These are phyloP conservation scores for Thelonectria blattea DNA, from an alignment of 2,329 filamentous ascomycete genomes.

Conservation along the genomic window DNA sequence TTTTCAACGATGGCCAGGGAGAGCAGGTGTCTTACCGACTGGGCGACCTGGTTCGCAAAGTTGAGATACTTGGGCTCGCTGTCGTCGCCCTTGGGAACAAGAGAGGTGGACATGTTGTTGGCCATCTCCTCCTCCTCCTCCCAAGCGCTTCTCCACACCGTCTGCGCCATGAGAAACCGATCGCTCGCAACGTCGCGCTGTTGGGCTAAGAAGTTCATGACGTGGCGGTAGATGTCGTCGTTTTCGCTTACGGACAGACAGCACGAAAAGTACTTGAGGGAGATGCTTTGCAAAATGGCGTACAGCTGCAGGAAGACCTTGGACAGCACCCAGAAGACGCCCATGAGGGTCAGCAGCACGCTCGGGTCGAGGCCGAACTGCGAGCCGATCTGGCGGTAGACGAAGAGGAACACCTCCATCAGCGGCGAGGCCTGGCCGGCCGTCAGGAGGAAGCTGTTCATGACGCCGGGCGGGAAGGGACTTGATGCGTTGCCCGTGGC, in stretches of 20 bases:
- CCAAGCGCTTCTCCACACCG: constrained; percentile 61
- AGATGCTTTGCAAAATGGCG: constrained; percentile 41
- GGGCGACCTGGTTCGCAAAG: constrained; percentile 64
- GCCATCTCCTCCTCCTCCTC: constrained; percentile 58
- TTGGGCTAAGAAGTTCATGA: constrained; percentile 64
- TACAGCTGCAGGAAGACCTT: constrained; percentile 46
- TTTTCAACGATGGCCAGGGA: no score
- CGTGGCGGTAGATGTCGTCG: constrained; percentile 63
- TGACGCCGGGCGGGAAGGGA: constrained; percentile 40
- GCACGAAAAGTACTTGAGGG: constrained; percentile 56
- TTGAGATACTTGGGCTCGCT: constrained; percentile 55
- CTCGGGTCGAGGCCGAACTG: constrained; percentile 58
- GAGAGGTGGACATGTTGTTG: constrained; percentile 43
- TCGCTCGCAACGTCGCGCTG: constrained; percentile 59
- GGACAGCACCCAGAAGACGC: constrained; percentile 54
- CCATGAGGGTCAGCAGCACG: constrained; percentile 51
- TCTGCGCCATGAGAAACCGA: constrained; percentile 61
- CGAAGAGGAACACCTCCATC: constrained; percentile 49
- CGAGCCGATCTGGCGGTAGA: constrained; percentile 53
- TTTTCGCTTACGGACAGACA: constrained; percentile 59
- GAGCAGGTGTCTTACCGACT: constrained; percentile 45
- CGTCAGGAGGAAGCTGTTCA: constrained; percentile 54
- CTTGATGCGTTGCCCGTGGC: constrained; percentile 28
- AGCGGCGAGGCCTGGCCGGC: constrained; percentile 52
- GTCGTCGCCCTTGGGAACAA: constrained; percentile 39